These are phyloP conservation scores for Saccharomycopsis crataegensis DNA, from an alignment of 1,139 yeast species.

Conservation along the genomic window DNA sequence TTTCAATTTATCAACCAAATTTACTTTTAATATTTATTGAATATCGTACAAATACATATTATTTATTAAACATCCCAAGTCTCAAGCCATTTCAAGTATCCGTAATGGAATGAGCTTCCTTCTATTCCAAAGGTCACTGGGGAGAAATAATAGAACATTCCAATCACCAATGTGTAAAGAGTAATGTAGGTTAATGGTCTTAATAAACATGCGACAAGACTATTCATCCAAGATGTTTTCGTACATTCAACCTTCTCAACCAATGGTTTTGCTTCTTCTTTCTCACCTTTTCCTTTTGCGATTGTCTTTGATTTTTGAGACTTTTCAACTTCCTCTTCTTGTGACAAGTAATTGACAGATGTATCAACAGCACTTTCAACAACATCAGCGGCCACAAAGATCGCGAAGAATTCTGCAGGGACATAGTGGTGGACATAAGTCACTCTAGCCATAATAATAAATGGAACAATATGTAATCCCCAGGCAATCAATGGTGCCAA, in stretches of 20 bases:
- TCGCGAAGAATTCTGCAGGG: slow-evolving; percentile 75
- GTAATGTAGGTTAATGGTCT: not conserved
- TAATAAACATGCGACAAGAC: not conserved
- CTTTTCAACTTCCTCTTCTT: not conserved
- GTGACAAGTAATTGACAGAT: not conserved
- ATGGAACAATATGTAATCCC: slow-evolving; percentile 66
- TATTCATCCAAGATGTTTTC: not conserved
- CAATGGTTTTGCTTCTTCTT: not conserved
- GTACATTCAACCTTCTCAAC: not conserved
- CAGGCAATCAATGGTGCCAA: slow-evolving; percentile 61
- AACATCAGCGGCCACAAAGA: slow-evolving; percentile 53
- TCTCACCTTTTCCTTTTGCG: not conserved
- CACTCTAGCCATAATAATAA: slow-evolving; percentile 73
- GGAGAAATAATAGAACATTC: slow-evolving; percentile 42
- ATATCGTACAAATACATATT: not conserved
- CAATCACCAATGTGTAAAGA: slow-evolving; percentile 23
- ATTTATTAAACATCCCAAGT: slow-evolving; percentile 34
- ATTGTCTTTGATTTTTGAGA: not conserved
- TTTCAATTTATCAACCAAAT: too few relatives aligned
- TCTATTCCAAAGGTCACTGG: slow-evolving; percentile 48
- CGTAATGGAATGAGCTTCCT: slow-evolving; percentile 39
- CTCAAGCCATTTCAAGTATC: slow-evolving; percentile 39
- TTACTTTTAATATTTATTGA: too few relatives aligned
- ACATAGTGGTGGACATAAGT: slow-evolving; percentile 78
- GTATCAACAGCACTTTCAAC: slow-evolving; percentile 32